phyloP scores from a whole-genome alignment of 2,329 filamentous ascomycete species.

The Cladosporium sp. region DNA sequence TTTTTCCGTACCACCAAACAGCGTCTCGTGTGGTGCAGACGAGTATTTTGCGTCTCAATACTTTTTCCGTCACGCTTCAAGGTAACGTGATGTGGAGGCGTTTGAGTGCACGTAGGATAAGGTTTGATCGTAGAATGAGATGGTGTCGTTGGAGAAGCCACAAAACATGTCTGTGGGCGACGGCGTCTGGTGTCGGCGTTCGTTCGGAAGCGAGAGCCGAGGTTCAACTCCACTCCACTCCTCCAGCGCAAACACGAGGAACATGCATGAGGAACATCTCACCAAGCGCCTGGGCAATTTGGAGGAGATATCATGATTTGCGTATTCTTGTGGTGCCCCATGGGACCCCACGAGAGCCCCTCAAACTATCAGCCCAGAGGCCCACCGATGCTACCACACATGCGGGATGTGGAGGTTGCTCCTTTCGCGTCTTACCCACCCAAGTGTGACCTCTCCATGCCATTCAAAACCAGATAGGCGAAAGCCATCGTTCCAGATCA shows the following conservation, averaged over 20 bases:
- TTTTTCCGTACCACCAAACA: too few species aligned
- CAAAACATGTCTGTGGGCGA: too few species aligned
- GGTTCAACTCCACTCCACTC: not conserved
- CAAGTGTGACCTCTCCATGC: not conserved
- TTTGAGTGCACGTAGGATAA: too few species aligned
- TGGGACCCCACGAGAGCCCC: conserved; percentile 9
- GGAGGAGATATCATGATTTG: not conserved
- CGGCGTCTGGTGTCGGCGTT: not conserved
- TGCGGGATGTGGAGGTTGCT: conserved; percentile 6
- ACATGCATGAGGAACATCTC: not conserved
- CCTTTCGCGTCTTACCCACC: too few species aligned
- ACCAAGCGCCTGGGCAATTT: conserved; percentile 13
- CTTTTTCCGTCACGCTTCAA: too few species aligned
- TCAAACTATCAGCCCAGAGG: too few species aligned
- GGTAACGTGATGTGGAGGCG: too few species aligned
- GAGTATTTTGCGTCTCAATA: not conserved
- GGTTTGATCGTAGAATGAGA: too few species aligned
- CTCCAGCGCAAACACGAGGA: not conserved
- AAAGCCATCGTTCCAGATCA: not conserved
- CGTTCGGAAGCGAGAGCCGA: conserved; percentile 2
- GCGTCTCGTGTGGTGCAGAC: not conserved
- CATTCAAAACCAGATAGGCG: conserved; percentile 11
- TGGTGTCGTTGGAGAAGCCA: too few species aligned
- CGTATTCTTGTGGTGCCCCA: conserved; percentile 7
- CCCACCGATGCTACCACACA: too few species aligned